Conservation (phyloP, 2,329 filamentous ascomycete species). For the Huntiella savannae region DNA sequence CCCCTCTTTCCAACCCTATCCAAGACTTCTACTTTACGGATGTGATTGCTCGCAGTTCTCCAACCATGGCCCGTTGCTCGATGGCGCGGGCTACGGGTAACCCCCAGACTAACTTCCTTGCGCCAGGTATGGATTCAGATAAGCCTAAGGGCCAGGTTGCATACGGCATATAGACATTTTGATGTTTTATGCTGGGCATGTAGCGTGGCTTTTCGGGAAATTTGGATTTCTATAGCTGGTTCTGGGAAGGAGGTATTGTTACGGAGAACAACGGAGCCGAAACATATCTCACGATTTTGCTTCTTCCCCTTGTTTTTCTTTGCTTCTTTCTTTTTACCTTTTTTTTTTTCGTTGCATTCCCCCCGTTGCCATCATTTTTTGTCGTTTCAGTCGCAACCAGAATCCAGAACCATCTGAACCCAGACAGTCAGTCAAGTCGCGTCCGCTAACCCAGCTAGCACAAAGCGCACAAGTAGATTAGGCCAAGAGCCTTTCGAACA, state of each 20-base stretch:
- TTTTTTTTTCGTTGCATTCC: neutral
- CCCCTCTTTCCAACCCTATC: slow-evolving; percentile 65
- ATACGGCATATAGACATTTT: slow-evolving; percentile 30
- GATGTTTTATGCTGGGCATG: neutral
- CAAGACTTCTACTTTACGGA: slow-evolving; percentile 99
- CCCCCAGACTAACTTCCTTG: slow-evolving; percentile 63
- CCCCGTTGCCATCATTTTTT: neutral
- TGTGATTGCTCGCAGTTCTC: slow-evolving; percentile 87
- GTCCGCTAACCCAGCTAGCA: neutral
- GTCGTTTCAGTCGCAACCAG: neutral
- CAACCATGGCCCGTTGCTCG: slow-evolving; percentile 95
- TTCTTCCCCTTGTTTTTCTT: neutral
- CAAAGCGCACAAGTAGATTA: neutral
- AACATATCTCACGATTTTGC: neutral
- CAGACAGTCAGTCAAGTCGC: neutral
- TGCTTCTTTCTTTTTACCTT: neutral
- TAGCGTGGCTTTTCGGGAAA: neutral
- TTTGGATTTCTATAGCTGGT: neutral
- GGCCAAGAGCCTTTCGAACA: neutral
- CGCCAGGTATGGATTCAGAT: slow-evolving; percentile 46
- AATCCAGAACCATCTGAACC: neutral
- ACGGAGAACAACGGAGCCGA: neutral
- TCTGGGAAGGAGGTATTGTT: neutral
- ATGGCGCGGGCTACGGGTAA: slow-evolving; percentile 74
- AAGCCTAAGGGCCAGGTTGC: slow-evolving; percentile 41